Evolutionary conservation across 179 eudicot species (phyloP).

Genomic region (Corrigiola litoralis): DNA sequence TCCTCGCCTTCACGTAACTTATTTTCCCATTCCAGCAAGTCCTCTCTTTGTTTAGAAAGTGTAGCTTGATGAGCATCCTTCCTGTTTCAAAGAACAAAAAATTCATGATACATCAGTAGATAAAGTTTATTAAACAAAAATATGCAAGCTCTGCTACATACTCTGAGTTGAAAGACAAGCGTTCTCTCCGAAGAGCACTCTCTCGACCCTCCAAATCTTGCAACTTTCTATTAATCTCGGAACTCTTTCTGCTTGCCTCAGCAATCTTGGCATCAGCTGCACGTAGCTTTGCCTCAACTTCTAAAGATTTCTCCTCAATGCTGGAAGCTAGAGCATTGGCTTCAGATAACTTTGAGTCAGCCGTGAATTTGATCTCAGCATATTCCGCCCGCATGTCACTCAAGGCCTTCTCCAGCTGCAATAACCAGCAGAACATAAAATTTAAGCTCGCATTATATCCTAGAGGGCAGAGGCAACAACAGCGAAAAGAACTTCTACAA

Average conservation of each 20-base stretch:
- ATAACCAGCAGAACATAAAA: constrained; percentile 9
- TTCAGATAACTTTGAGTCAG: constrained; percentile 67
- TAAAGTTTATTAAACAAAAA: constrained; percentile 1
- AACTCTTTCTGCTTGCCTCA: constrained; percentile 69
- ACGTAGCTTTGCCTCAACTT: constrained; percentile 69
- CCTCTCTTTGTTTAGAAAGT: constrained; percentile 67
- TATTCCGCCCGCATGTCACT: constrained; percentile 61
- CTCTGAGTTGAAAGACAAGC: constrained; percentile 69
- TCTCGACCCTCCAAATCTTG: constrained; percentile 76
- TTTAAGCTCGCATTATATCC: neutral
- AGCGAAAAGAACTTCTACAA: neutral
- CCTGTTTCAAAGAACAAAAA: constrained; percentile 30
- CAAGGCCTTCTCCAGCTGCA: constrained; percentile 91
- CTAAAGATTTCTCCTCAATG: constrained; percentile 59
- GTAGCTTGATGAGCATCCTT: constrained; percentile 64
- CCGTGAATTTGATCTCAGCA: constrained; percentile 61
- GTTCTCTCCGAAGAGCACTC: constrained; percentile 68
- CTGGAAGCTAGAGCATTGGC: constrained; percentile 73
- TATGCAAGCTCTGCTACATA: constrained; percentile 27
- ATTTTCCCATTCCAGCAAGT: constrained; percentile 82
- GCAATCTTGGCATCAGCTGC: constrained; percentile 81
- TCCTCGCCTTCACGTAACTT: constrained; percentile 84
- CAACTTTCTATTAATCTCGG: constrained; percentile 75
- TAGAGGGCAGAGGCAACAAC: neutral
- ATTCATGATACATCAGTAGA: neutral